Base-by-base conservation (phyloP, 2,329 filamentous ascomycete species). In the Ophiostoma australiae region DNA sequence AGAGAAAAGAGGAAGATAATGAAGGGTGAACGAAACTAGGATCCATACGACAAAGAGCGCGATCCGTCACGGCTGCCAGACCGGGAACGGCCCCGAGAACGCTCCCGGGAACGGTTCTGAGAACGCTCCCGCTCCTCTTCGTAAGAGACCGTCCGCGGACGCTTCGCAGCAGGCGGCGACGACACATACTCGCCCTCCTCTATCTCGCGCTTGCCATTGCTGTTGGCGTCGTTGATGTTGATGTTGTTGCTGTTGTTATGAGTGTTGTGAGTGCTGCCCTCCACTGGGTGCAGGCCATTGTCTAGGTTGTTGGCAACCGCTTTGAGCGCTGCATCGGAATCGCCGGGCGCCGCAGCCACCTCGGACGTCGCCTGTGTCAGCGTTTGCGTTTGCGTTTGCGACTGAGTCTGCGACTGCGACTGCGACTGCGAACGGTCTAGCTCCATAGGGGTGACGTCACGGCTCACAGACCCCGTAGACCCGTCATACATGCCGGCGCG, bases 161-260 rank as follows among this genome's bases (percentile, higher is more conserved):
- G 66, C 66, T 67, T 67, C 5, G 66, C 66, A 44, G 66, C 66
- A 10, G 66, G 66, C 66, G 66, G 66, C n/a, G 66, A 67, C 39
- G 66, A 67, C 17, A 20, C 75, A 72, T 78, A 79, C 20, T 75
- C 70, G 8, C 68, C 74, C 1, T 78, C 77, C 23, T 78, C 78
- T 27, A 71, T 69, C 27, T 37, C 8, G 77, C 44, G 35, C 37
- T 89, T 85, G 74, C 94, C 52, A 27, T 58, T 72, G 58, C 44
- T 31, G 27, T 66, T 69, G 44, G 37, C n/a, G 23, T 39, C 23
- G 10, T 17, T 44, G 44, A 33, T 17, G 44, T 27, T 37, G 44
- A n/a, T n/a, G n/a, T 20, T 3, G 61, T 52, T 23, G 39, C 39
- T 63, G n/a, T 39, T 61, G 33, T 23, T 13, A 23, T 69, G 35